Evolutionary conservation across 2,329 filamentous ascomycete species (phyloP).

Genomic region (Pestalotiopsis sp.): DNA sequence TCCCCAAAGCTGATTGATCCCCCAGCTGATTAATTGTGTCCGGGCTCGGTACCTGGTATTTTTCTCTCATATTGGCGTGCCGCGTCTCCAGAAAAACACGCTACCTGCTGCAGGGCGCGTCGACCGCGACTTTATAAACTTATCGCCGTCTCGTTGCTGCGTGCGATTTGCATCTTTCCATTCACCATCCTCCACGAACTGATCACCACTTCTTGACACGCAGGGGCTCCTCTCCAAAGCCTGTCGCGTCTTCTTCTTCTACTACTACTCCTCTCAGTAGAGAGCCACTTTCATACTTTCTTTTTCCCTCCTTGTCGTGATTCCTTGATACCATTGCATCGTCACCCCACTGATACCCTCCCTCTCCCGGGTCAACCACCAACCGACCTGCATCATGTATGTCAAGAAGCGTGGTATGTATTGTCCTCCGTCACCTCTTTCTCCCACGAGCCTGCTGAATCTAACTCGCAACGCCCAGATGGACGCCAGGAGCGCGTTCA

Average conservation of each 20-base stretch:
- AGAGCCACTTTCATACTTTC: not conserved
- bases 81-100: conserved; percentile 1
- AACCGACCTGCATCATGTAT: conserved; percentile 52
- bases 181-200: conserved; percentile 22
- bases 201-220: conserved; percentile 15
- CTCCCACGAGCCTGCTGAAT: not conserved
- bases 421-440: conserved; percentile 8
- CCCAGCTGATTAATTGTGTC: conserved; percentile 13
- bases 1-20: not conserved
- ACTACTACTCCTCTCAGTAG: not conserved
- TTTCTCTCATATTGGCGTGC: not conserved
- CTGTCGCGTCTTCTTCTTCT: conserved; percentile 8
- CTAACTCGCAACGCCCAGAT: conserved; percentile 58
- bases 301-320: not conserved
- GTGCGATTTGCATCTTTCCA: conserved; percentile 18
- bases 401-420: conserved; percentile 65
- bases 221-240: conserved; percentile 5
- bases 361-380: conserved; percentile 20
- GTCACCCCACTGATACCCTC: conserved; percentile 14
- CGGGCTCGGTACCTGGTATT: not conserved
- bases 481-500: conserved; percentile 99
- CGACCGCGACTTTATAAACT: conserved; percentile 13
- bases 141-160: conserved; percentile 7
- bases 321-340: not conserved
- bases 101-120: not conserved